Evolutionary conservation across 1,284 basidiomycete genomes (phyloP).

Genomic region (Pseudozyma hubeiensis): DNA sequence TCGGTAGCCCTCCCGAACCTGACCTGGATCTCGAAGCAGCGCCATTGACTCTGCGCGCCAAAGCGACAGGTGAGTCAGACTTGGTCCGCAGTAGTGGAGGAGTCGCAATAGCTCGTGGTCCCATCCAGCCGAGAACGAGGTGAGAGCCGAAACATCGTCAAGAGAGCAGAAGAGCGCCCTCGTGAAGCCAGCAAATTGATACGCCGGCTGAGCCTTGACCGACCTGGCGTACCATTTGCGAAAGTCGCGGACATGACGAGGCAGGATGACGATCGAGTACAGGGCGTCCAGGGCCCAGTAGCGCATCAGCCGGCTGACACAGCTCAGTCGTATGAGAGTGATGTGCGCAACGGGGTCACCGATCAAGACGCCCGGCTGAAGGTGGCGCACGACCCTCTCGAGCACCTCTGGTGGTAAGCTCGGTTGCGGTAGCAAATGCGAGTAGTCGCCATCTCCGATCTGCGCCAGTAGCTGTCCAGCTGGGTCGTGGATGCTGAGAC

Average conservation of each 20-base stretch:
- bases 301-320: conserved; percentile 49
- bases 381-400: conserved; percentile 38
- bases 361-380: conserved; percentile 39
- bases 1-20: conserved; percentile 51
- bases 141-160: conserved; percentile 62
- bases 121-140: conserved; percentile 64
- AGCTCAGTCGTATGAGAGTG: conserved; percentile 52
- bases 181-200: conserved; percentile 55
- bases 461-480: conserved; percentile 27
- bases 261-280: conserved; percentile 60
- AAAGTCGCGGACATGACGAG: conserved; percentile 65
- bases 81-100: conserved; percentile 61
- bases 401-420: conserved; percentile 59
- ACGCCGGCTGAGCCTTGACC: conserved; percentile 54
- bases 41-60: conserved; percentile 65
- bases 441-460: conserved; percentile 17
- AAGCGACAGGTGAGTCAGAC: conserved; percentile 58
- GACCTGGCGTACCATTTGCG: conserved; percentile 60
- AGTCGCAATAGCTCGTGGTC: conserved; percentile 62
- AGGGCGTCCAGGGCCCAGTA: conserved; percentile 57
- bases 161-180: conserved; percentile 56
- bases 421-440: conserved; percentile 38
- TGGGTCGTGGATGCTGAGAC: conserved; percentile 25
- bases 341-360: conserved; percentile 49
- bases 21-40: conserved; percentile 62